Evolutionary conservation across 202 grass and related monocot species (phyloP).

Genomic region (Panicum virgatum): DNA sequence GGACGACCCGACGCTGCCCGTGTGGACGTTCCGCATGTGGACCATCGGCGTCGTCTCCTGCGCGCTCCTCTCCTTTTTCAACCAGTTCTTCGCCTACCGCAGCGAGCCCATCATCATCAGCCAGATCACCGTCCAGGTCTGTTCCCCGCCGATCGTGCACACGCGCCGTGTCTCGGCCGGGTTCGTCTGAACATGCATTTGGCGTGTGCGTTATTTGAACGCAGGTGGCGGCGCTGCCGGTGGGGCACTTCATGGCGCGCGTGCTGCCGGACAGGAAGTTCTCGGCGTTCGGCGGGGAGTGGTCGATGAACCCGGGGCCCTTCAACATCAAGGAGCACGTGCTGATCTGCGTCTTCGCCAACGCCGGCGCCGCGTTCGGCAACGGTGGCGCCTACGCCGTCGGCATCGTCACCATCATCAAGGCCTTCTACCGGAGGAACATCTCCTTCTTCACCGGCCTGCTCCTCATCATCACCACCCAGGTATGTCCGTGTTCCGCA

Average conservation of each 20-base stretch:
- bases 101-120: conserved; percentile 53
- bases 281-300: conserved; percentile 41
- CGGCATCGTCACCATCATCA: conserved; percentile 55
- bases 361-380: conserved; percentile 84
- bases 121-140: conserved; percentile 58
- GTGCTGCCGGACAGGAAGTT: conserved; percentile 58
- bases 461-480: conserved; percentile 50
- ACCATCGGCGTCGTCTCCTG: conserved; percentile 65
- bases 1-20: conserved; percentile 63
- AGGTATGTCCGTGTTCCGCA: too few species aligned
- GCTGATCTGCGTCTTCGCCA: conserved; percentile 87
- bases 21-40: conserved; percentile 82
- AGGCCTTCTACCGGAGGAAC: conserved; percentile 62
- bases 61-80: conserved; percentile 62
- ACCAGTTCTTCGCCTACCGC: conserved; percentile 81
- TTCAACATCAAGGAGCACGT: conserved; percentile 99
- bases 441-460: conserved; percentile 58
- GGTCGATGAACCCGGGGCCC: conserved; percentile 80
- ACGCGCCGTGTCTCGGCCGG: too few species aligned
- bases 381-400: conserved; percentile 79
- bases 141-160: too few species aligned
- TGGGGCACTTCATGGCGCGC: conserved; percentile 66
- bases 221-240: conserved; percentile 62
- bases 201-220: too few species aligned
- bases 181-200: neutral